Evolutionary conservation across 2,329 filamentous ascomycete genomes (phyloP), one percentile per base, ranked within the genome.

Genomic region (Fusarium beomiforme): DNA sequence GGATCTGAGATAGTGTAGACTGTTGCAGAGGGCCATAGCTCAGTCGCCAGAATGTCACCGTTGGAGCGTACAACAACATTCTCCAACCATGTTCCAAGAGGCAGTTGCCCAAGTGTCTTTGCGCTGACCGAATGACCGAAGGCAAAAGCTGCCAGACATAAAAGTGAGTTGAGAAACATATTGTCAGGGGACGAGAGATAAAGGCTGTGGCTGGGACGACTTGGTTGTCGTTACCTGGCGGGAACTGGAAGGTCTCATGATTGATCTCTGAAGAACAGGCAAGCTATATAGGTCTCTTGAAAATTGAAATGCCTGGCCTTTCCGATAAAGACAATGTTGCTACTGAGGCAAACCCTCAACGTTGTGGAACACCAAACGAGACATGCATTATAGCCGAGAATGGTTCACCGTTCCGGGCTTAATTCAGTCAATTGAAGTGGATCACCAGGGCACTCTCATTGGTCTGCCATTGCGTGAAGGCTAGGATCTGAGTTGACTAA

Each of bases 1-100:
- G 60, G 50, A 3, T 50, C 16, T 4, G 13, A 0, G 17, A 59
- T 11, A 2, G 62, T 59, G 23, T 65, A 59, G 8, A 65, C 16
- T 24, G 43, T 24, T 0, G 62, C 62, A 3, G 31, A 23, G 7
- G 62, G 62, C 62, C 62, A 65, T 16, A 65, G 51, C n/a, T 65
- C 21, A 19, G 47, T 54, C 12, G 11, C 19, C 16, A 59, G 12
- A 16, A 59, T 19, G 17, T 55, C 47, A 1, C 49, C 37, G 29
- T 59, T 59, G 4, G 47, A 44, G 37, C 57, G 57, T 19, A 59
- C 36, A 9, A 29, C 37, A 31, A 59, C 21, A 6, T 36, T 59
- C 49, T 59, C 57, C 6, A 59, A 21, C 29, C 37, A 59, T 37
- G 47, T 59, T 3, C 60, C 62, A 5, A 50, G 43, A 13, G 37